Evolutionary conservation across 208 protist genomes (phyloP), one percentile per base, ranked within the genome.

Genomic region (Leishmania tarentolae): DNA sequence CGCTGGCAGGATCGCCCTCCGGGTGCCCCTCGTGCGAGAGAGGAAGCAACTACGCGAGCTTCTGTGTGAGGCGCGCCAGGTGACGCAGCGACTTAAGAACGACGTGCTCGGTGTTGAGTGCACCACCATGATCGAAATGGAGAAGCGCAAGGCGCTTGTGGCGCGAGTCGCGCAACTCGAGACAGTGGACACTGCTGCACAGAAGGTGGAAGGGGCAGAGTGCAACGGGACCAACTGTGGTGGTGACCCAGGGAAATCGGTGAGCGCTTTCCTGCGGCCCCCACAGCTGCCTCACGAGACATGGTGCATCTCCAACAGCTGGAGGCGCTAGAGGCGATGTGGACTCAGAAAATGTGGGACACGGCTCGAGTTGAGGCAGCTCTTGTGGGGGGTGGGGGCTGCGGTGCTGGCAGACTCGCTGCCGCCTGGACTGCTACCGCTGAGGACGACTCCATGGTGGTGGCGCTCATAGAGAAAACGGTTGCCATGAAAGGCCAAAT

Each of bases 61-160:
- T 72, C 88, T 97, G 50, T 72, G 17, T 46, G 44, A 76, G 31
- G 92, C 96, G 78, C 90, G 85, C 9, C 72, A 81, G 28, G 52
- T 94, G 35, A 94, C 91, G 42, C 83, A 82, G 57, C 86, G 88
- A n/a, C 88, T 98, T 4, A 84, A 98, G 78, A 91, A 92, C 50
- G 94, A 98, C 61, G 86, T 98, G 37, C 96, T 96, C 83, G 90
- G 88, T 66, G 93, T 92, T 1, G 92, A 98, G 87, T 94, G 94
- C 88, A 91, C 87, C 24, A 85, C 90, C 15, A 96, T 96, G 93
- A 82, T 95, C 2, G 92, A 96, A 76, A 87, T 88, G 59, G 92
- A 96, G 79, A 92, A 90, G 86, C 86, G 92, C 37, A 93, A 94
- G 75, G 83, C 76, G 61, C 81, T 95, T 19, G 90, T 95, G 83